Evolutionary conservation across 257 asterid genomes (phyloP).

Genomic region (Eucommia ulmoides): DNA sequence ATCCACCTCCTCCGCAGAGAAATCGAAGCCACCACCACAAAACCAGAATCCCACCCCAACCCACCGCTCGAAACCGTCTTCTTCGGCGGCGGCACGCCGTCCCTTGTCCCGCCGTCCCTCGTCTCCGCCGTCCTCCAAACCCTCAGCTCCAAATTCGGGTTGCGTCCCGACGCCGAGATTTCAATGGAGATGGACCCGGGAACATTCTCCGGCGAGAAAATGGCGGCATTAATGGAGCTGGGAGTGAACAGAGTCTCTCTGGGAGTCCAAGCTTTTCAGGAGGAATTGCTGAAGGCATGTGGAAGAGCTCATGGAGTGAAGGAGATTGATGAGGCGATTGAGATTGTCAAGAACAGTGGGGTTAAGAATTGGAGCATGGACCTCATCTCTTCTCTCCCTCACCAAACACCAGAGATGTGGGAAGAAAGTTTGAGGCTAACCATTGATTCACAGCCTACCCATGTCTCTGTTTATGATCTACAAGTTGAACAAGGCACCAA

Average conservation of each 20-base stretch:
- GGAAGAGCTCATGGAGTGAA: conserved; percentile 86
- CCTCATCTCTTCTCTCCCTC: conserved; percentile 86
- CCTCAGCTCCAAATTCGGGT: conserved; percentile 45
- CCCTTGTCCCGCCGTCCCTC: conserved; percentile 70
- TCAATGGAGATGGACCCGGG: conserved; percentile 99
- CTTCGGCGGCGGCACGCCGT: conserved; percentile 94
- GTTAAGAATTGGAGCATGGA: conserved; percentile 85
- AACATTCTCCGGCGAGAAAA: conserved; percentile 43
- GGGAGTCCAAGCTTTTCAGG: conserved; percentile 91
- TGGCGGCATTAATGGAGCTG: conserved; percentile 47
- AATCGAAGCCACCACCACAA: conserved; percentile 60
- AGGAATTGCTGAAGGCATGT: conserved; percentile 68
- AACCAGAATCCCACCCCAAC: conserved; percentile 15
- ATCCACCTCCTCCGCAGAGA: conserved; percentile 56
- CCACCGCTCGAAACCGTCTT: conserved; percentile 82
- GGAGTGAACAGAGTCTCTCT: conserved; percentile 88
- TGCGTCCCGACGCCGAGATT: conserved; percentile 59
- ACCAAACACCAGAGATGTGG: conserved; percentile 77
- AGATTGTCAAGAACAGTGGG: conserved; percentile 48
- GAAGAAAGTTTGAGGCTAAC: conserved; percentile 69
- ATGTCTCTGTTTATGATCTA: conserved; percentile 86
- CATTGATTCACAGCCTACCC: conserved; percentile 54
- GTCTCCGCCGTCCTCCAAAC: conserved; percentile 51
- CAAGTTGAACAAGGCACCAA: conserved; percentile 84
- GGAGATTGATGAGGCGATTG: conserved; percentile 68